Conservation (phyloP, 1,284 basidiomycete species). For the Fistulinella staudtii region DNA sequence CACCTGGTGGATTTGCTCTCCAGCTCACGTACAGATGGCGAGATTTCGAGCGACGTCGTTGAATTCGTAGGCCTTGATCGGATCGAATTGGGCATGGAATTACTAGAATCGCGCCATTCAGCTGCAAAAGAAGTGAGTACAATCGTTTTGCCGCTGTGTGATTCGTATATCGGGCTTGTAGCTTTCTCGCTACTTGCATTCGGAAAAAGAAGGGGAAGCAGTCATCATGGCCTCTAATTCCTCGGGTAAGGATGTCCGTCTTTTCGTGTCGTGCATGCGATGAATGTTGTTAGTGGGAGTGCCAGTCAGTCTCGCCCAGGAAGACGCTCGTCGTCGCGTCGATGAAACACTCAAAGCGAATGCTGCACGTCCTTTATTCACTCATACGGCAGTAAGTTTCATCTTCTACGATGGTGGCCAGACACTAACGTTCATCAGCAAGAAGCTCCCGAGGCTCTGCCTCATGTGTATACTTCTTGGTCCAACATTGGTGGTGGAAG, state of each 20-base stretch:
- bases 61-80: conserved; percentile 89
- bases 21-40: conserved; percentile 46
- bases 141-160: neutral
- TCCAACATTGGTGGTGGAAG: conserved; percentile 50
- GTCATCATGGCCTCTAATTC: conserved; percentile 3
- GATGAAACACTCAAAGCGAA: conserved; percentile 63
- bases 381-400: conserved; percentile 50
- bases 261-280: neutral
- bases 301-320: conserved; percentile 41
- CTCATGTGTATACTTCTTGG: conserved; percentile 86
- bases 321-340: conserved; percentile 62
- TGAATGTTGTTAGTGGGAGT: conserved; percentile 8
- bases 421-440: conserved; percentile 38
- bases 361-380: conserved; percentile 66
- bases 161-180: conserved; percentile 1
- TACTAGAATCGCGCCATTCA: conserved; percentile 46
- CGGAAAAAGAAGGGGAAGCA: neutral
- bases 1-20: conserved; percentile 21
- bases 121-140: conserved; percentile 42
- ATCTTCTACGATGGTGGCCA: neutral
- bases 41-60: conserved; percentile 74
- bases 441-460: conserved; percentile 64
- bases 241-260: conserved; percentile 11
- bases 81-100: conserved; percentile 63
- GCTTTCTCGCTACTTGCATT: conserved; percentile 16